phyloP scores from a whole-genome alignment of 306 rosid genomes.

The Astragalus membranaceus region DNA sequence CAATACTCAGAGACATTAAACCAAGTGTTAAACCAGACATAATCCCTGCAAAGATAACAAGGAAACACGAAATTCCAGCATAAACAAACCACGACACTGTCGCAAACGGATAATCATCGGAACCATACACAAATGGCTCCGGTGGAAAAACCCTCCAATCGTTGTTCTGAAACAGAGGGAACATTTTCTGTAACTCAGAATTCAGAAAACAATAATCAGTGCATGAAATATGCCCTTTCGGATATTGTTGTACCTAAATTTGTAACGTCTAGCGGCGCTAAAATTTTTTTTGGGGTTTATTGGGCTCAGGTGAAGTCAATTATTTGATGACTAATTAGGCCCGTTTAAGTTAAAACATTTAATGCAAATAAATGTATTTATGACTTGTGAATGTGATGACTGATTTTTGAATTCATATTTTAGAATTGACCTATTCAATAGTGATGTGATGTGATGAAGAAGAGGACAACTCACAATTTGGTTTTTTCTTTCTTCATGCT shows the following conservation, averaged over 20 bases:
- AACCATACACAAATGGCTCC: constrained; percentile 32
- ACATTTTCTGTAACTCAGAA: not conserved
- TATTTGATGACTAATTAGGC: not conserved
- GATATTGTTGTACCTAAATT: too few relatives aligned
- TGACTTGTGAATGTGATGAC: too few relatives aligned
- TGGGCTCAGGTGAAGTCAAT: not conserved
- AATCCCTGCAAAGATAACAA: constrained; percentile 80
- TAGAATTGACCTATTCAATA: too few relatives aligned
- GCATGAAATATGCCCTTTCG: too few relatives aligned
- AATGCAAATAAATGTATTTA: too few relatives aligned
- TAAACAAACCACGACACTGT: constrained; percentile 63
- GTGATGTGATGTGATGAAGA: too few relatives aligned
- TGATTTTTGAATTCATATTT: too few relatives aligned
- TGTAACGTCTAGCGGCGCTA: too few relatives aligned
- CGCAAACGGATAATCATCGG: constrained; percentile 56
- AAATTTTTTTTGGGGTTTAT: not conserved
- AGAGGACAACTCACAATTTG: too few relatives aligned
- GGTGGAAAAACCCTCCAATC: constrained; percentile 10
- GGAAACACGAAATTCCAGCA: constrained; percentile 43
- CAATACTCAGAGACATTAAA: constrained; percentile 64
- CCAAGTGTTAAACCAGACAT: constrained; percentile 96
- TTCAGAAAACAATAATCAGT: not conserved
- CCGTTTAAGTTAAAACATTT: not conserved
- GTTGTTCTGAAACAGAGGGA: not conserved
- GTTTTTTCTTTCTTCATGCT: too few relatives aligned